A percentile compares a stretch with the other conserved stretches of the same genome.
Conservation (phyloP, 2,329 filamentous ascomycete genomes). For the Fonsecaea pedrosoi region DNA sequence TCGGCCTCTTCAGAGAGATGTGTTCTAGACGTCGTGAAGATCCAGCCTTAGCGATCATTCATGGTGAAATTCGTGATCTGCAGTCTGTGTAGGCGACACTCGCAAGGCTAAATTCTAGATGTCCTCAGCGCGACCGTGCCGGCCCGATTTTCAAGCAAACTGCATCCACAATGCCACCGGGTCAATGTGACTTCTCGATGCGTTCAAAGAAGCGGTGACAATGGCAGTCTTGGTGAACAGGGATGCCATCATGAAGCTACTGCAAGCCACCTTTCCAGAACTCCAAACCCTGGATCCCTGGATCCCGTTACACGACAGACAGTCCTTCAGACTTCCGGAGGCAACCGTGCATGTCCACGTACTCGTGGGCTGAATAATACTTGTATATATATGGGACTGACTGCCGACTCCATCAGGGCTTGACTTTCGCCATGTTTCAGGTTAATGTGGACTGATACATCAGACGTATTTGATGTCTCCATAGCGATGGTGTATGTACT, state of each 20-base stretch:
- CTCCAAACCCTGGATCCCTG: constrained; percentile 23
- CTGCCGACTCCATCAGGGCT: constrained; percentile 1
- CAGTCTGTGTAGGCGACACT: constrained; percentile 8
- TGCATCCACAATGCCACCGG: constrained; percentile 10
- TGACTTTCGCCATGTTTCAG: neutral
- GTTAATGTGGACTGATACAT: constrained; percentile 11
- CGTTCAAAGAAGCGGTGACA: constrained; percentile 33
- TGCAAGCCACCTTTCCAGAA: constrained; percentile 30
- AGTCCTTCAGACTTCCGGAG: constrained; percentile 11
- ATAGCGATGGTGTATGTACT: neutral
- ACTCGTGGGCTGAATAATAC: constrained; percentile 13
- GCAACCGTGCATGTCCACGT: constrained; percentile 3
- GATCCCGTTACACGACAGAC: constrained; percentile 15
- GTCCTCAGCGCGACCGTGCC: neutral
- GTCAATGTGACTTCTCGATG: constrained; percentile 17
- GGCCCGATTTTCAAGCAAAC: constrained; percentile 11
- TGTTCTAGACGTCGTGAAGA: constrained; percentile 30
- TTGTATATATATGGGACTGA: constrained; percentile 15
- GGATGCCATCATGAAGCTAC: constrained; percentile 28
- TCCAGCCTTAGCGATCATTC: constrained; percentile 17
- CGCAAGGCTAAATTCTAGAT: constrained; percentile 1
- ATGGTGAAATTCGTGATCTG: constrained; percentile 28
- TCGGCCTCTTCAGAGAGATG: constrained; percentile 21
- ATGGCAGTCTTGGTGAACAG: constrained; percentile 17
- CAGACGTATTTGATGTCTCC: neutral